phyloP scores from a whole-genome alignment of 1,284 basidiomycete species.

The Rhizoctonia solani region DNA sequence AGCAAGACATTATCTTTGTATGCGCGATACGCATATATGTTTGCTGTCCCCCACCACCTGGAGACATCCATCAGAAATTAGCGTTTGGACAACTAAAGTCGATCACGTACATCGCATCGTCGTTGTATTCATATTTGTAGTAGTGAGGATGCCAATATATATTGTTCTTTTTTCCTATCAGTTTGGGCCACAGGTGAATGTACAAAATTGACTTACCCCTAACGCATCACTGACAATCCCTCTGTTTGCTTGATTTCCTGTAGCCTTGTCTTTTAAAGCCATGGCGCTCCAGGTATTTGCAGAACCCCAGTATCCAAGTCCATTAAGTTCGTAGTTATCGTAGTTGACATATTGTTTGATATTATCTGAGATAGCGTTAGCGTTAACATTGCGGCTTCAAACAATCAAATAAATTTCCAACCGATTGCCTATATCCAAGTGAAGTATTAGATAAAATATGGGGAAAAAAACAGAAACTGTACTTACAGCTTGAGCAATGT shows the following conservation, averaged over 20 bases:
- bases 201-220: constrained; percentile 47
- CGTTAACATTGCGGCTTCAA: no score
- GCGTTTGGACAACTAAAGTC: neutral
- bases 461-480: neutral
- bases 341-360: constrained; percentile 30
- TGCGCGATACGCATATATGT: constrained; percentile 54
- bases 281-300: constrained; percentile 54
- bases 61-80: neutral
- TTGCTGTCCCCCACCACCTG: constrained; percentile 59
- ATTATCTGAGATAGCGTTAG: constrained; percentile 14
- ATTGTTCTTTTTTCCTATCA: constrained; percentile 6
- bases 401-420: neutral
- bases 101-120: constrained; percentile 51
- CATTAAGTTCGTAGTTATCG: constrained; percentile 22
- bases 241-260: constrained; percentile 48
- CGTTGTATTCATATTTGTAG: constrained; percentile 46
- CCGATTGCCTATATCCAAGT: constrained; percentile 9
- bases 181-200: constrained; percentile 47
- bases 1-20: constrained; percentile 52
- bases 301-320: constrained; percentile 55
- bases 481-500: constrained; percentile 29
- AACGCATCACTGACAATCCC: constrained; percentile 49
- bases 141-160: constrained; percentile 29
- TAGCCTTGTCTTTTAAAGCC: constrained; percentile 52
- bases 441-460: neutral